These are phyloP conservation scores for Arthrobotrys entomopaga DNA, from an alignment of 2,329 filamentous ascomycete genomes.

Conservation along the genomic window DNA sequence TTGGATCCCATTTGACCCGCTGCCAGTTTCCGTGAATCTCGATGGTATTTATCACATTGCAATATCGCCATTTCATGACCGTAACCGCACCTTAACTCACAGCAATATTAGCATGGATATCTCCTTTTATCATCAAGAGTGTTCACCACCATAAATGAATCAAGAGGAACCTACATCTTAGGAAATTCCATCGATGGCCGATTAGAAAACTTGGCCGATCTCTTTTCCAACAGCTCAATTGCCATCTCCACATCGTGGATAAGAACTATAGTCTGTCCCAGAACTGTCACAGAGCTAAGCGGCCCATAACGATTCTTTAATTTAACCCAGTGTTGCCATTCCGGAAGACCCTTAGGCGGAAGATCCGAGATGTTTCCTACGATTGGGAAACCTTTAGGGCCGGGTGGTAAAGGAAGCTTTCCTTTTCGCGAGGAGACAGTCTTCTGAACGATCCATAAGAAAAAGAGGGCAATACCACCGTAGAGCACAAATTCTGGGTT, in stretches of 20 bases:
- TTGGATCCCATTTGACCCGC: conserved; percentile 60
- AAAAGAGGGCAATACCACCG: background rate
- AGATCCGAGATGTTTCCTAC: conserved; percentile 62
- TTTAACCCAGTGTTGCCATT: conserved; percentile 63
- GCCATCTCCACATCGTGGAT: conserved; percentile 63
- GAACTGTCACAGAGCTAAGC: conserved; percentile 64
- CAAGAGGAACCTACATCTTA: background rate
- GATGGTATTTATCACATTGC: conserved; percentile 9
- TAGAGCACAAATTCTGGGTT: background rate
- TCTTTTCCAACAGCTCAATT: conserved; percentile 63
- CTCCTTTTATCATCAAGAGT: background rate
- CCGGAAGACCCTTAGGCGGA: conserved; percentile 59
- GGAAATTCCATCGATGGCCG: conserved; percentile 10
- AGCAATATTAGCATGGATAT: background rate
- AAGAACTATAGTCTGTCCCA: conserved; percentile 62
- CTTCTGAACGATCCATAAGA: conserved; percentile 10
- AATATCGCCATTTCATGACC: conserved; percentile 15
- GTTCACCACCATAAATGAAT: background rate
- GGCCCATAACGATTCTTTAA: conserved; percentile 62
- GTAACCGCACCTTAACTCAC: conserved; percentile 29
- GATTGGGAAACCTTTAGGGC: conserved; percentile 54
- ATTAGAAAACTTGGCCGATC: conserved; percentile 58
- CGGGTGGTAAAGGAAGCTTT: conserved; percentile 24
- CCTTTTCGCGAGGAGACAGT: background rate
- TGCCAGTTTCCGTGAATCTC: conserved; percentile 59